Evolutionary conservation across 305 asterid genomes (phyloP), one percentile per base, ranked within the genome.

Genomic region (Fraxinus greggii): DNA sequence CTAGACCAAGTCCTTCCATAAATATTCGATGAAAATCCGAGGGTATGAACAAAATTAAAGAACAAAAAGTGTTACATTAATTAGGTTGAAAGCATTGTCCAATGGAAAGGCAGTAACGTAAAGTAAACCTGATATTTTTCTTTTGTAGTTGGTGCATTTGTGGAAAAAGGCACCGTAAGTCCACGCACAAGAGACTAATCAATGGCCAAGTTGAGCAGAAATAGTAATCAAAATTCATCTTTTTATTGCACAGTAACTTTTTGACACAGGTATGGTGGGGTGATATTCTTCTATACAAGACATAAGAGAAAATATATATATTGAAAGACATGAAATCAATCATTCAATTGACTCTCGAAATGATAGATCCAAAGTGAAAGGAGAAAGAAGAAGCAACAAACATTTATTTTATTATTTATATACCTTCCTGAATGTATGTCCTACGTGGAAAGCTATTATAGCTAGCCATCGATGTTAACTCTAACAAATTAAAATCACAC

Each of bases 341-440:
- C 94, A 85, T 85, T 84, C 84, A 87, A 84, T 79, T 84, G 87
- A 90, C 83, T 72, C 81, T 83, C 42, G 88, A 88, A 86, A 89
- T 86, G 94, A 91, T 85, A 84, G 95, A 91, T 91, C 91, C 94
- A 85, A 85, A 81, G 85, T 75, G 79, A 81, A 79, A 79, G 76
- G 85, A 26, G 69, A 81, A 70, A 42, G 84, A 81, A 85, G 84
- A 81, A 79, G 87, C 85, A 84, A 86, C 85, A 83, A 82, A 76
- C 80, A 78, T 54, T 15, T 45, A 45, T 45, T 45, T 45, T 45
- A 45, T 45, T 45, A 40, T 10, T 40, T 40, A 10, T 40, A 40
- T 10, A 40, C 51, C 10, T 40, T 40, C 51, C 51, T 40, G 15
- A 40, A 40, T 40, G 56, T 13, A 45, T 45, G 56, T 45, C 56